Conservation (phyloP, 371 early-diverging fungal species). For the Mucor velutinosus region DNA sequence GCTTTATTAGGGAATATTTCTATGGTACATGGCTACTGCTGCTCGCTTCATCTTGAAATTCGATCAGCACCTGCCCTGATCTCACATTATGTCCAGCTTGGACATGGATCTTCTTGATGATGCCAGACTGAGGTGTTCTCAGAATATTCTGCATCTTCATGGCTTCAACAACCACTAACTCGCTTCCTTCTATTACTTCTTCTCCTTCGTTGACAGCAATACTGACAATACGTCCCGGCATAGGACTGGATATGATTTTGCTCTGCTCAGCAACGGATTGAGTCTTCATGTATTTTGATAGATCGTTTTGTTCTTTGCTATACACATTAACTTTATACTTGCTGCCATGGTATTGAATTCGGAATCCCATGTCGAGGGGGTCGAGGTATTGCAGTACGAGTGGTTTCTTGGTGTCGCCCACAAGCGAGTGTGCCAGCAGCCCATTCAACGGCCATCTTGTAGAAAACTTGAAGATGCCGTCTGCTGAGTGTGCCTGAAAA, state of each 20-base stretch:
- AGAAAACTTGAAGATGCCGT: constrained; percentile 29
- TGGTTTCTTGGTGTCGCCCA: constrained; percentile 40
- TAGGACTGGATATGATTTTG: constrained; percentile 81
- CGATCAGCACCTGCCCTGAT: constrained; percentile 86
- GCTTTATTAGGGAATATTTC: no score
- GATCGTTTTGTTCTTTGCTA: constrained; percentile 61
- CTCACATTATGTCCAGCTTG: constrained; percentile 75
- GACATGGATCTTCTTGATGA: constrained; percentile 79
- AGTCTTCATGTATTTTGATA: constrained; percentile 75
- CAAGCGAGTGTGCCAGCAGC: constrained; percentile 67
- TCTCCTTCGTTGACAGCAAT: constrained; percentile 87
- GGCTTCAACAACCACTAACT: constrained; percentile 92
- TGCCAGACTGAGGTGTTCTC: constrained; percentile 78
- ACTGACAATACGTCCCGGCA: constrained; percentile 92
- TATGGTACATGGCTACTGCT: neutral
- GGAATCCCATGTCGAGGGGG: constrained; percentile 72
- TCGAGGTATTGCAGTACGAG: constrained; percentile 84
- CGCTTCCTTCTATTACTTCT: constrained; percentile 77
- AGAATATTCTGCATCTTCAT: constrained; percentile 99
- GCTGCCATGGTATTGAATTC: constrained; percentile 83
- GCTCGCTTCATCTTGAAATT: constrained; percentile 62
- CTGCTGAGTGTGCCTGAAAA: constrained; percentile 12
- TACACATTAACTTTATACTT: constrained; percentile 78
- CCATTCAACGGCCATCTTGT: constrained; percentile 77
- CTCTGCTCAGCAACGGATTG: constrained; percentile 74